Conservation (phyloP, 768 basidiomycete genomes). For the Dioszegia crocea region DNA sequence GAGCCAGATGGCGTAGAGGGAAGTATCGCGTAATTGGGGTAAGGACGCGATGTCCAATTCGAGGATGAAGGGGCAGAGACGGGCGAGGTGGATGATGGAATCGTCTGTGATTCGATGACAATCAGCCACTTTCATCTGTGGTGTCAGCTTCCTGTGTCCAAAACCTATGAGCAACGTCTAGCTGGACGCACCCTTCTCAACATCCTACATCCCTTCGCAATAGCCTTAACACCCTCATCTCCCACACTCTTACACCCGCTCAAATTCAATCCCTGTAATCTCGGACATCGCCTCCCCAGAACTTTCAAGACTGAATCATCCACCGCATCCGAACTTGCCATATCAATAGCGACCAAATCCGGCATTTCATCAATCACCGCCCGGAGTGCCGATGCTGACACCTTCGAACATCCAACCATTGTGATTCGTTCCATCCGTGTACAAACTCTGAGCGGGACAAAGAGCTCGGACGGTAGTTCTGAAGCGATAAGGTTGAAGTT, state of each 20-base stretch:
- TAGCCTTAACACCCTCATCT: conserved; percentile 68
- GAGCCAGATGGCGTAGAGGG: conserved; percentile 78
- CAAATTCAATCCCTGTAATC: conserved; percentile 87
- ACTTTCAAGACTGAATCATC: conserved; percentile 68
- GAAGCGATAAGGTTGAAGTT: conserved; percentile 73
- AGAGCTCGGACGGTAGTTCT: conserved; percentile 68
- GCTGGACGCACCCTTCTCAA: conserved; percentile 61
- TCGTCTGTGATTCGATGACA: conserved; percentile 70
- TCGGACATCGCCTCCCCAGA: conserved; percentile 65
- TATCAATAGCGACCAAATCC: conserved; percentile 80
- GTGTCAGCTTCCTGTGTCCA: not conserved
- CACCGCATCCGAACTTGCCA: conserved; percentile 66
- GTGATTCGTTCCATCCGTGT: conserved; percentile 81
- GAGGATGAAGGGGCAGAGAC: conserved; percentile 75
- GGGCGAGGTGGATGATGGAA: conserved; percentile 70
- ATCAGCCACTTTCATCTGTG: conserved; percentile 75
- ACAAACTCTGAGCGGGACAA: conserved; percentile 68
- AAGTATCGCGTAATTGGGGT: conserved; percentile 67
- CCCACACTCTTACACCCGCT: conserved; percentile 75
- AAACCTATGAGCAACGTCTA: no score
- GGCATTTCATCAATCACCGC: conserved; percentile 65
- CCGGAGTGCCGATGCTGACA: conserved; percentile 63
- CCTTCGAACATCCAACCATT: conserved; percentile 68
- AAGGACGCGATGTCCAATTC: conserved; percentile 92
- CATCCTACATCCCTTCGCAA: conserved; percentile 69